Evolutionary conservation across 805 yeast species (phyloP).

Genomic region (Tetrapisispora phaffii): DNA sequence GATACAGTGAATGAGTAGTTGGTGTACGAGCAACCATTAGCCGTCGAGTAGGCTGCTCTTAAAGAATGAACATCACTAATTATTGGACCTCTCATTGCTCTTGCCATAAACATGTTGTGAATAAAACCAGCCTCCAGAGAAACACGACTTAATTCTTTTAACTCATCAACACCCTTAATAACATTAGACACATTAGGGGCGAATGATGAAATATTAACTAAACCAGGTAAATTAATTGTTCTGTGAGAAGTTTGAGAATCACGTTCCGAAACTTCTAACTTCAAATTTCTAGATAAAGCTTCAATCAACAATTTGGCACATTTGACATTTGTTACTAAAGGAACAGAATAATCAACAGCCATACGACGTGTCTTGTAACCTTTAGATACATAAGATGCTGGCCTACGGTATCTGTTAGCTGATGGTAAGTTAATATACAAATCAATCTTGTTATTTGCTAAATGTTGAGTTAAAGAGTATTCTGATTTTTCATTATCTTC

Average conservation of each 20-base stretch:
- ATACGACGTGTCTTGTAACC: slow-evolving; percentile 98
- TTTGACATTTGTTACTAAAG: slow-evolving; percentile 94
- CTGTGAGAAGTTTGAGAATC: slow-evolving; percentile 89
- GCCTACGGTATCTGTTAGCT: slow-evolving; percentile 94
- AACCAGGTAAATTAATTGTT: slow-evolving; percentile 75
- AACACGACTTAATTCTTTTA: slow-evolving; percentile 58
- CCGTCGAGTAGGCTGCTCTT: slow-evolving; percentile 45
- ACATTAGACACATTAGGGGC: slow-evolving; percentile 53
- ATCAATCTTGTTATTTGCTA: slow-evolving; percentile 94
- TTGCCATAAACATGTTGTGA: slow-evolving; percentile 70
- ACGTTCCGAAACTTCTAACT: slow-evolving; percentile 59
- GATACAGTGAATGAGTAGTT: slow-evolving; percentile 79
- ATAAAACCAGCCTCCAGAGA: slow-evolving; percentile 84
- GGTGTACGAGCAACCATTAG: slow-evolving; percentile 55
- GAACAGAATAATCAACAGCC: slow-evolving; percentile 98
- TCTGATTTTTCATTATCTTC: slow-evolving; percentile 77
- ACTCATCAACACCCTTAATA: slow-evolving; percentile 39
- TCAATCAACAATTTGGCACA: slow-evolving; percentile 92
- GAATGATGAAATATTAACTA: slow-evolving; percentile 71
- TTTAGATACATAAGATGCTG: slow-evolving; percentile 93
- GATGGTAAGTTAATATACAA: slow-evolving; percentile 95
- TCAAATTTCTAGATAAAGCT: slow-evolving; percentile 66
- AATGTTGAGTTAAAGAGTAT: slow-evolving; percentile 89
- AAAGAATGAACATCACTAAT: slow-evolving; percentile 58
- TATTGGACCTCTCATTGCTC: slow-evolving; percentile 48